These are phyloP conservation scores for Priceomyces haplophilus DNA, from an alignment of 805 yeast genomes.

Conservation along the genomic window DNA sequence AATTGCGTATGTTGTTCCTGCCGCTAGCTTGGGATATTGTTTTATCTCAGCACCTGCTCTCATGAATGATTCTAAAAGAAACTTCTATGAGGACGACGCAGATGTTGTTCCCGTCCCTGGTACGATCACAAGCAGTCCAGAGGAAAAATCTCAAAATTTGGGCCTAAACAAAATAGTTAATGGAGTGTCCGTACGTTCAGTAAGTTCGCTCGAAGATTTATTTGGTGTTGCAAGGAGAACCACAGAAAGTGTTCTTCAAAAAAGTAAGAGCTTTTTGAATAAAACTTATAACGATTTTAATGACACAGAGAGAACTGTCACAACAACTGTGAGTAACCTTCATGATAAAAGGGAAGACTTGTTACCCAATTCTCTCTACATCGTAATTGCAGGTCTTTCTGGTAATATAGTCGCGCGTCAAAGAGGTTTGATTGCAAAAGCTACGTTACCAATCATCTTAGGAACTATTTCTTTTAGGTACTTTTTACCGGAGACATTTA, in stretches of 20 bases:
- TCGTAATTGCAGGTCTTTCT: slow-evolving; percentile 63
- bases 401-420: slow-evolving; percentile 75
- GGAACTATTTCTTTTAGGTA: slow-evolving; percentile 64
- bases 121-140: slow-evolving; percentile 42
- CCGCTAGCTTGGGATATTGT: slow-evolving; percentile 1
- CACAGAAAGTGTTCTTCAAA: slow-evolving; percentile 28
- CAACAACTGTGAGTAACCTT: slow-evolving; percentile 59
- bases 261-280: slow-evolving; percentile 35
- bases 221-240: slow-evolving; percentile 49
- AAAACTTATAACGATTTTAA: slow-evolving; percentile 50
- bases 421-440: slow-evolving; percentile 53
- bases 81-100: slow-evolving; percentile 51
- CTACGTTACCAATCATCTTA: slow-evolving; percentile 53
- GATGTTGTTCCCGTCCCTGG: slow-evolving; percentile 50
- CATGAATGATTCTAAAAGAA: slow-evolving; percentile 27
- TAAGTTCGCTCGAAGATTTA: slow-evolving; percentile 44
- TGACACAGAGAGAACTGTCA: slow-evolving; percentile 59
- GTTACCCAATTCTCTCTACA: slow-evolving; percentile 67
- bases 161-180: slow-evolving; percentile 50
- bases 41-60: slow-evolving; percentile 3
- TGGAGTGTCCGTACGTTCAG: slow-evolving; percentile 57
- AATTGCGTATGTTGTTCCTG: background rate
- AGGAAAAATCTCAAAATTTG: slow-evolving; percentile 38
- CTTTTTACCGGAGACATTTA: slow-evolving; percentile 71
- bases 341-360: slow-evolving; percentile 66